These are phyloP conservation scores for Parascedosporium putredinis DNA, from an alignment of 2,329 filamentous ascomycete species.

Conservation along the genomic window DNA sequence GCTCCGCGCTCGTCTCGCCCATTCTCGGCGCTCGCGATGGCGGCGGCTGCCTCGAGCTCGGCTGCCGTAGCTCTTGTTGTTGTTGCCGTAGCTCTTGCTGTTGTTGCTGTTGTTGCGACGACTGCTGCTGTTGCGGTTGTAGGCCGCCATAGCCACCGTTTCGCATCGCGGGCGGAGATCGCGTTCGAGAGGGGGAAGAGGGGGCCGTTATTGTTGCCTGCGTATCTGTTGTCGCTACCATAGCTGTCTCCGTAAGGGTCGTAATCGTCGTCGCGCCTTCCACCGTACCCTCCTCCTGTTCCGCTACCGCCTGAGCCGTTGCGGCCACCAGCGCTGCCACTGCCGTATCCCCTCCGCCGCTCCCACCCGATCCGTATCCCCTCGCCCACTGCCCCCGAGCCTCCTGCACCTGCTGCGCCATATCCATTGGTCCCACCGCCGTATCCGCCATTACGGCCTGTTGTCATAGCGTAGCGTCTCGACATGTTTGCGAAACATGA, in stretches of 20 bases:
- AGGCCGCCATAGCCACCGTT: slow-evolving; percentile 12
- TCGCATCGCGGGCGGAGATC: slow-evolving; percentile 18
- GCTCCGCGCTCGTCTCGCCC: slow-evolving; percentile 37
- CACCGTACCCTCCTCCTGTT: slow-evolving; percentile 13
- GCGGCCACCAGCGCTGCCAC: background rate
- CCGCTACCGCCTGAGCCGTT: background rate
- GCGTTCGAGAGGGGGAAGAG: slow-evolving; percentile 22
- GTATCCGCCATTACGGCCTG: slow-evolving; percentile 5
- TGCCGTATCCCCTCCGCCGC: background rate
- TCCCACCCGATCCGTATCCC: background rate
- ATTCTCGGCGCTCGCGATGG: slow-evolving; percentile 21
- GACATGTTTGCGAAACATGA: slow-evolving; percentile 6
- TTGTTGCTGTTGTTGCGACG: no score
- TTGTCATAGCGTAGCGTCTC: slow-evolving; percentile 8
- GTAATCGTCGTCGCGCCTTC: slow-evolving; percentile 31
- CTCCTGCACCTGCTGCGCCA: background rate
- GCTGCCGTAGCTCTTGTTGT: no score
- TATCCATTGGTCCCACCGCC: slow-evolving; percentile 5
- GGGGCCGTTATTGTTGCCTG: slow-evolving; percentile 19
- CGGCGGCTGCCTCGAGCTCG: slow-evolving; percentile 19
- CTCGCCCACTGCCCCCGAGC: background rate
- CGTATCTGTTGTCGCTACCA: slow-evolving; percentile 28
- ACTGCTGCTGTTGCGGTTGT: slow-evolving; percentile 4
- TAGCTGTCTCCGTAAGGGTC: slow-evolving; percentile 39
- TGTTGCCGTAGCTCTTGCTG: no score